Conservation (phyloP, 495 filamentous ascomycete species). For the Daldinia decipiens region DNA sequence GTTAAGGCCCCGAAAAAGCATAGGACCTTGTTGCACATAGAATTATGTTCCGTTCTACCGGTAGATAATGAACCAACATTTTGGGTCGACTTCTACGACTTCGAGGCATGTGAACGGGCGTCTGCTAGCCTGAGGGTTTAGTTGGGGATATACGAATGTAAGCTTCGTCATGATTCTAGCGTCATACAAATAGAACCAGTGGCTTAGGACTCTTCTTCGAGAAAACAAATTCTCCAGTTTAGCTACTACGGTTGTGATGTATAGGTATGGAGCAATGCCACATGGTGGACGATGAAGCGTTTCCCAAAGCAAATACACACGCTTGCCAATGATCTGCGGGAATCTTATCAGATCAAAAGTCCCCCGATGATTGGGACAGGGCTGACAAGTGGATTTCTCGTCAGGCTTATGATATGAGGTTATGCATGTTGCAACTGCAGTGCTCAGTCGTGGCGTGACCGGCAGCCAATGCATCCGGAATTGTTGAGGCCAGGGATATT, state of each 20-base stretch:
- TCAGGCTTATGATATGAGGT: slow-evolving; percentile 5
- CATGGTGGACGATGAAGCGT: slow-evolving; percentile 9
- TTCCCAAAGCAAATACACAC: background rate
- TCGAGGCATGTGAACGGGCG: background rate
- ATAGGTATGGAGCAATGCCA: slow-evolving; percentile 8
- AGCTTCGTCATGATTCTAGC: background rate
- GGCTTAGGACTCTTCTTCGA: background rate
- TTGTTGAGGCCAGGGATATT: slow-evolving; percentile 31
- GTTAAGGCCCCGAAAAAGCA: background rate
- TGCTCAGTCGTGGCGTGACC: slow-evolving; percentile 32
- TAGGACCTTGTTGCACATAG: background rate
- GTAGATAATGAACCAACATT: background rate
- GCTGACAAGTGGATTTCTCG: slow-evolving; percentile 14
- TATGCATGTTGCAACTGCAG: background rate
- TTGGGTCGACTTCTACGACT: background rate
- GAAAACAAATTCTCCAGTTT: slow-evolving; percentile 4
- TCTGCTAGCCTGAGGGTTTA: background rate
- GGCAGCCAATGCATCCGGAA: slow-evolving; percentile 28
- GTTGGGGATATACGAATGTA: background rate
- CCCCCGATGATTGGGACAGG: slow-evolving; percentile 2
- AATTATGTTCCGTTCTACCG: background rate
- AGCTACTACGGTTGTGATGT: background rate
- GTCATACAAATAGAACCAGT: slow-evolving; percentile 17
- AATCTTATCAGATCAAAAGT: slow-evolving; percentile 43
- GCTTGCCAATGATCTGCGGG: background rate